phyloP scores from a whole-genome alignment of 140 eudicot genomes.

The Flaveria floridana region DNA sequence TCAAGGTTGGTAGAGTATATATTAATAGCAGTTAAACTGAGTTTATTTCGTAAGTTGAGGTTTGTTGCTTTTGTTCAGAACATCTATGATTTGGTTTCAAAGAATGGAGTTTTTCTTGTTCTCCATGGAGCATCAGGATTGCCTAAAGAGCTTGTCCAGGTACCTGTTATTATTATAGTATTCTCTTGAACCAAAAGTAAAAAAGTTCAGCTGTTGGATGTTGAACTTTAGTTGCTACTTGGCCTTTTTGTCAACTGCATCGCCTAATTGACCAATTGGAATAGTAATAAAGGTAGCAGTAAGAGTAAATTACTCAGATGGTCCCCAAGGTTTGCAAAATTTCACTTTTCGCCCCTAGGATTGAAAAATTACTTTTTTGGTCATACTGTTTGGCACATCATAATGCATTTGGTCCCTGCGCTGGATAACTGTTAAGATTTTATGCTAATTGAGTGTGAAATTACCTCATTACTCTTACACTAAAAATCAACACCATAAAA shows the following conservation, averaged over 20 bases:
- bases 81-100: conserved; percentile 60
- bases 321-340: too few species aligned
- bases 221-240: background rate
- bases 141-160: conserved; percentile 76
- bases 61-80: conserved; percentile 44
- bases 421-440: too few species aligned
- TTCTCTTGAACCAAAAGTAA: background rate
- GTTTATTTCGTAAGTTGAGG: background rate
- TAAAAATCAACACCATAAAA: too few species aligned
- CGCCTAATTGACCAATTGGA: background rate
- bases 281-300: background rate
- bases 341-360: too few species aligned
- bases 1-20: conserved; percentile 52
- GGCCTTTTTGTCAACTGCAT: background rate
- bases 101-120: conserved; percentile 74
- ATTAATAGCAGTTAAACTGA: background rate
- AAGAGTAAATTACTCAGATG: too few species aligned
- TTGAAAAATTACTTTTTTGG: too few species aligned
- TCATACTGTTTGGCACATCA: too few species aligned
- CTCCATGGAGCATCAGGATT: conserved; percentile 99
- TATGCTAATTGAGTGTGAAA: too few species aligned
- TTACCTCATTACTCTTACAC: too few species aligned
- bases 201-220: background rate
- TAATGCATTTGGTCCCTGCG: too few species aligned
- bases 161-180: conserved; percentile 22